Evolutionary conservation across 495 filamentous ascomycete genomes (phyloP).

Genomic region (Hypoxylon trugodes): DNA sequence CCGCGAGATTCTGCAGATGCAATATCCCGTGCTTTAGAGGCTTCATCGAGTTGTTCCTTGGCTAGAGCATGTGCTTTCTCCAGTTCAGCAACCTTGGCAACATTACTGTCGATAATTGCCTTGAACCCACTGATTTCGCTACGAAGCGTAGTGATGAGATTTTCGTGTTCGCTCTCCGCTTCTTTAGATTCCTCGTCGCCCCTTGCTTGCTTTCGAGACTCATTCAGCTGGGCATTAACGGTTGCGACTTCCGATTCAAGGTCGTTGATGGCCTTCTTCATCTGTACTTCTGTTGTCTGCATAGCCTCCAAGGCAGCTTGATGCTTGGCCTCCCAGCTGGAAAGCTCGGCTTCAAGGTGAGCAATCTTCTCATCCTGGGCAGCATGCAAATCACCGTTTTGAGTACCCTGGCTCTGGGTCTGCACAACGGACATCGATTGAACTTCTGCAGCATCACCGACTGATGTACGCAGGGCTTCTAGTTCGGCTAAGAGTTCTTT

Average conservation of each 20-base stretch:
- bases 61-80: constrained; percentile 70
- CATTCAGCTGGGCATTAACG: constrained; percentile 49
- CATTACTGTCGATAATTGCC: constrained; percentile 68
- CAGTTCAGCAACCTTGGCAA: constrained; percentile 68
- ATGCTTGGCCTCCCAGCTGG: constrained; percentile 79
- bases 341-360: constrained; percentile 78
- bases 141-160: constrained; percentile 71
- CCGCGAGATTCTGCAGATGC: constrained; percentile 54
- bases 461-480: constrained; percentile 66
- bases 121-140: constrained; percentile 83
- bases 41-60: constrained; percentile 64
- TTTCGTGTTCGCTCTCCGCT: constrained; percentile 64
- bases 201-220: constrained; percentile 39
- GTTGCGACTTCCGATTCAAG: constrained; percentile 66
- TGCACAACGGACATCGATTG: constrained; percentile 20
- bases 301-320: constrained; percentile 73
- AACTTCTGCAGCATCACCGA: constrained; percentile 52
- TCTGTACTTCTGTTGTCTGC: constrained; percentile 74
- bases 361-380: constrained; percentile 70
- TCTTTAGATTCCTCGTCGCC: constrained; percentile 47
- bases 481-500: constrained; percentile 75
- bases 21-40: constrained; percentile 55
- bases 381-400: constrained; percentile 48
- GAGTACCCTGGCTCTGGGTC: constrained; percentile 2
- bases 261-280: constrained; percentile 74